These are phyloP conservation scores for Tricholoma sp. DNA, from an alignment of 768 basidiomycete genomes.

Conservation along the genomic window DNA sequence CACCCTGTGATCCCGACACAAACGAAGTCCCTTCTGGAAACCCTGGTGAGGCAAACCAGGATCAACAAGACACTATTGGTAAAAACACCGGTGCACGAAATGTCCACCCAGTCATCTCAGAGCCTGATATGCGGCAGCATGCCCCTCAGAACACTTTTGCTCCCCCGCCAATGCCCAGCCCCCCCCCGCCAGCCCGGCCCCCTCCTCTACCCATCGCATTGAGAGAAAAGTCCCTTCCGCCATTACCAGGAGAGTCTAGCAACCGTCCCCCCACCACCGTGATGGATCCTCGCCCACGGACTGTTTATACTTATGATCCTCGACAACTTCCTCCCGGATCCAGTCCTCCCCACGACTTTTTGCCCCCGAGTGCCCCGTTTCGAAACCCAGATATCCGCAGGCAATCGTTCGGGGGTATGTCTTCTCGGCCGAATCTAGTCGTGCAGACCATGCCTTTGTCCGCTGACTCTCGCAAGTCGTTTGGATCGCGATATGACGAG, in stretches of 20 bases:
- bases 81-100: conserved; percentile 28
- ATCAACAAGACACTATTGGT: conserved; percentile 28
- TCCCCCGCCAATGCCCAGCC: conserved; percentile 21
- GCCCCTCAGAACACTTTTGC: conserved; percentile 27
- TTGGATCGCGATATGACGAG: conserved; percentile 55
- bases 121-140: conserved; percentile 56
- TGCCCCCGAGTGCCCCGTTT: conserved; percentile 64
- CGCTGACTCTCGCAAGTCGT: conserved; percentile 28
- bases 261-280: conserved; percentile 29
- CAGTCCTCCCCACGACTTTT: conserved; percentile 43
- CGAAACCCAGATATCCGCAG: conserved; percentile 51
- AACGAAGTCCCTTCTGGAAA: conserved; percentile 37
- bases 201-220: conserved; percentile 21
- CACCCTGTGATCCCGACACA: conserved; percentile 51
- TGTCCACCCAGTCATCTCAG: conserved; percentile 53
- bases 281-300: conserved; percentile 53
- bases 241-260: conserved; percentile 54
- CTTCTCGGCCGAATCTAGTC: conserved; percentile 49
- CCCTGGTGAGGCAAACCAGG: conserved; percentile 35
- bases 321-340: conserved; percentile 42
- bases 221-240: conserved; percentile 75
- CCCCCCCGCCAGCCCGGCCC: conserved; percentile 10
- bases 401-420: conserved; percentile 72
- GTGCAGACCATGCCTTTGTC: conserved; percentile 45
- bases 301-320: conserved; percentile 58